phyloP scores from a whole-genome alignment of 345 rosid species.

The Lagerstroemia speciosa region DNA sequence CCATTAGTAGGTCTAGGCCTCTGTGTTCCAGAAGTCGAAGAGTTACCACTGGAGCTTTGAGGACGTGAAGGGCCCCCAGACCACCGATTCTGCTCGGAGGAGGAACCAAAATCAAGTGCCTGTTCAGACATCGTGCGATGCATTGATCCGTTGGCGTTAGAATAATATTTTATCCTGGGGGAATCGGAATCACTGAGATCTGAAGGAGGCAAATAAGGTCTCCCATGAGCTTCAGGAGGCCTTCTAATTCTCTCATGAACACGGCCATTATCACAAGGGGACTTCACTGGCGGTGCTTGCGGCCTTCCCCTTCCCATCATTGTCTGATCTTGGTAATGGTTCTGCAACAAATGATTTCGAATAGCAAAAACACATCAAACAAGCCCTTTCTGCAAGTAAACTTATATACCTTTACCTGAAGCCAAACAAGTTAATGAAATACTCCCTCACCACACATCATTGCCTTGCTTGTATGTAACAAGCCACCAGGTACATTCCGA shows the following conservation, averaged over 20 bases:
- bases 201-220: conserved; percentile 19
- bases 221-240: conserved; percentile 28
- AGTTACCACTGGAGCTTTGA: conserved; percentile 2
- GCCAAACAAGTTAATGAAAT: not conserved
- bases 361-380: conserved; percentile 5
- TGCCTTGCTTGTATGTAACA: too few species aligned
- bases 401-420: not conserved
- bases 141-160: conserved; percentile 37
- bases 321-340: conserved; percentile 55
- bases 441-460: not conserved
- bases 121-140: conserved; percentile 22
- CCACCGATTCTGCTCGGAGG: conserved; percentile 3
- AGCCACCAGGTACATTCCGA: too few species aligned
- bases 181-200: conserved; percentile 33
- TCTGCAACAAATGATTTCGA: conserved; percentile 41
- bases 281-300: conserved; percentile 35
- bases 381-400: not conserved
- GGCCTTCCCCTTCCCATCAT: conserved; percentile 38
- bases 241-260: conserved; percentile 41
- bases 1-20: conserved; percentile 25
- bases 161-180: conserved; percentile 23
- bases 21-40: conserved; percentile 13
- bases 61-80: not conserved
- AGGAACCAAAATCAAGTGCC: conserved; percentile 28
- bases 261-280: conserved; percentile 51